Conservation (phyloP, 306 rosid genomes). For the Dryas alaskensis region DNA sequence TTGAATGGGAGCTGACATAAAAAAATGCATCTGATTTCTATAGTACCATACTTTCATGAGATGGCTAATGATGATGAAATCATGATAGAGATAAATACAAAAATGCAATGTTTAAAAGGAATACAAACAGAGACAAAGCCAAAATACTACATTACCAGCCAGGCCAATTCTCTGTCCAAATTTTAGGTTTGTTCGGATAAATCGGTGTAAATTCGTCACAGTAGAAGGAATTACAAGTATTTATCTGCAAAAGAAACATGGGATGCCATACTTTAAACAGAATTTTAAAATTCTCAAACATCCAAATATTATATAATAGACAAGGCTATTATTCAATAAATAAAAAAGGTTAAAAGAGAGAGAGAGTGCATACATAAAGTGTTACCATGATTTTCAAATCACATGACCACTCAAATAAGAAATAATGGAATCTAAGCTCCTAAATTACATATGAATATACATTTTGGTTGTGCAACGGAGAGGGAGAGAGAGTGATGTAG, state of each 20-base stretch:
- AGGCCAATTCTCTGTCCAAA: constrained; percentile 99
- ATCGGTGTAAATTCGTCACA: constrained; percentile 85
- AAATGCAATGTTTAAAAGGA: constrained; percentile 13
- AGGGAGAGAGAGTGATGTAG: background rate
- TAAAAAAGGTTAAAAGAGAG: background rate
- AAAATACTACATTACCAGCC: constrained; percentile 68
- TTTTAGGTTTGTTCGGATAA: constrained; percentile 80
- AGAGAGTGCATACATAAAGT: background rate
- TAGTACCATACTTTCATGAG: background rate
- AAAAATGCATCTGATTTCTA: too few species aligned
- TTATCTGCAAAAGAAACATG: constrained; percentile 56
- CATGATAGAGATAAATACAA: background rate
- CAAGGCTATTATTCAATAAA: background rate
- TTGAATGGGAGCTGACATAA: too few species aligned
- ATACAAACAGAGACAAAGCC: constrained; percentile 15
- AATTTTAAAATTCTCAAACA: constrained; percentile 12
- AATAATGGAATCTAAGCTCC: background rate
- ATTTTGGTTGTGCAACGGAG: background rate
- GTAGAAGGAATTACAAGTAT: constrained; percentile 89
- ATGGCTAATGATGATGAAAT: background rate
- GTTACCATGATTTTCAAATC: background rate
- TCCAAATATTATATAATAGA: constrained; percentile 3
- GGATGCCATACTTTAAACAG: constrained; percentile 11
- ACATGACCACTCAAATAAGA: background rate
- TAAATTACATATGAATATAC: background rate